These are phyloP conservation scores for Cucurbita pepo DNA, from an alignment of 306 rosid genomes.

Conservation along the genomic window DNA sequence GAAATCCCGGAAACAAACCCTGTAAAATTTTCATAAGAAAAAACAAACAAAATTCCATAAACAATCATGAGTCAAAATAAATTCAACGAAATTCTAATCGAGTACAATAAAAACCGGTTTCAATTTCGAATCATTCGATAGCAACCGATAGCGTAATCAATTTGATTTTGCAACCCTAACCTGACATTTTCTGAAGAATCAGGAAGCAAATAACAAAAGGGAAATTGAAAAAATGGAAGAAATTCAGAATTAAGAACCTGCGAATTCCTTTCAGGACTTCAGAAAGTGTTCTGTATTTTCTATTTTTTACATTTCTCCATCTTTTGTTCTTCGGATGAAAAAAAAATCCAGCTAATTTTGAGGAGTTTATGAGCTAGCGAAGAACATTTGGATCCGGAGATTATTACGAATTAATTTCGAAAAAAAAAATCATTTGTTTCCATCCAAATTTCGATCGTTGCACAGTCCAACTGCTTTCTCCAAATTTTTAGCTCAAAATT, in stretches of 20 bases:
- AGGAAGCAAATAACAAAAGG: neutral
- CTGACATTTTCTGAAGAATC: neutral
- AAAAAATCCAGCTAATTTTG: neutral
- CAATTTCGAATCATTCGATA: neutral
- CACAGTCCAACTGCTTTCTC: neutral
- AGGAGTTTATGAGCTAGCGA: neutral
- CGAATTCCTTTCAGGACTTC: neutral
- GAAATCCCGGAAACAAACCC: constrained; percentile 13
- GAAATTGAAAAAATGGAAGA: neutral
- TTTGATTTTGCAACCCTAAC: neutral
- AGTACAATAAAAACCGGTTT: neutral
- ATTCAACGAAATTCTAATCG: neutral
- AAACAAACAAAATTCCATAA: neutral
- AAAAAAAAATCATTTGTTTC: neutral
- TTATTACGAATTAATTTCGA: neutral
- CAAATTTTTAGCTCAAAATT: neutral
- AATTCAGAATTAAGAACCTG: neutral
- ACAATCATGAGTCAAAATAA: neutral
- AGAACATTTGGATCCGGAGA: neutral
- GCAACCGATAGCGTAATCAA: neutral
- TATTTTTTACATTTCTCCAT: neutral
- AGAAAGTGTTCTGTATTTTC: neutral
- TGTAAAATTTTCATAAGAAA: neutral
- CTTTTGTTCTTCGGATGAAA: neutral
- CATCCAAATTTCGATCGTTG: too few relatives aligned